Evolutionary conservation across 345 rosid species (phyloP), one percentile per base, ranked within the genome.

Genomic region (Psidium friedrichsthalianum): DNA sequence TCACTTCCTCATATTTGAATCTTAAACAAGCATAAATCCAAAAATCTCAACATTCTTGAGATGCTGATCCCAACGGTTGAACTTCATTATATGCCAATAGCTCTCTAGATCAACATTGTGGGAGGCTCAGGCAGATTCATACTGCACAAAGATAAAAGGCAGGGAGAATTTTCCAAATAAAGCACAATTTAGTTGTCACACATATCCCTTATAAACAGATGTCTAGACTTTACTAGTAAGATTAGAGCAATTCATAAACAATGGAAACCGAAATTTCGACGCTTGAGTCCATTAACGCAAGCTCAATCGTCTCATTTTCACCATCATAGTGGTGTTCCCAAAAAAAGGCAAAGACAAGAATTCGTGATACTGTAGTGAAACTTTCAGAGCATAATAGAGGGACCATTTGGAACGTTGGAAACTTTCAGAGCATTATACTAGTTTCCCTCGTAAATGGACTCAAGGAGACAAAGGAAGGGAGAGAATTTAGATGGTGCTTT

Each of bases 181-280:
- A 15, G 40, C 74, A 27, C 40, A 0, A 3, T 15, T 61, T 61
- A 15, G 42, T 1, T 29, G 15, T 29, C 21, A 29, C 10, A 8
- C 21, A 20, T 6, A 61, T 61, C 42, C 42, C 42, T 36, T 15
- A 36, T 18, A 5, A 18, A 61, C 21, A 29, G 22, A 61, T 15
- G 74, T 0, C 74, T 61, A 61, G 74, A 21, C 42, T 61, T 14
- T 21, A 61, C 2, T 29, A 29, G 15, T 29, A 10, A 29, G 27
- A 15, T 29, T 61, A 61, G 11, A 29, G 42, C 21, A 61, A 61
- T 14, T 29, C 22, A 2, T 61, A 29, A 29, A 7, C 21, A 61
- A 29, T 0, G 42, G 21, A 29, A 61, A 61, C 74, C 74, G 6
- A 61, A 1, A 0, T 61, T 14, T 61, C 0, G 0, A 27, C 14